Evolutionary conservation across 305 asterid species (phyloP).

Genomic region (Fraxinus floribunda): DNA sequence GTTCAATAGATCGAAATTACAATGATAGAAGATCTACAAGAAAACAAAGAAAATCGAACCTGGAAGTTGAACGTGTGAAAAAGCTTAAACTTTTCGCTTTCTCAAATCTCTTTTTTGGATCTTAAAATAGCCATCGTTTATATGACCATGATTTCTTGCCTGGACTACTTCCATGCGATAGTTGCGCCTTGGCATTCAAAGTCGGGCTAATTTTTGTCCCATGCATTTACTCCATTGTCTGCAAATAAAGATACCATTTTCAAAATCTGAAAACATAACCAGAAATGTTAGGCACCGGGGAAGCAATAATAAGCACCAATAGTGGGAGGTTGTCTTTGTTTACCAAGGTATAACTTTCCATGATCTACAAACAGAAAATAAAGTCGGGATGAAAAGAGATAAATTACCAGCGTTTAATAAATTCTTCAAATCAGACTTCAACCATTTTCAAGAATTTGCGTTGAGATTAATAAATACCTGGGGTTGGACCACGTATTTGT

Average conservation of each 20-base stretch:
- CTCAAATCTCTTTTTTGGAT: conserved; percentile 30
- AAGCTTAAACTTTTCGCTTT: background rate
- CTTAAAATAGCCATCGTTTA: conserved; percentile 62
- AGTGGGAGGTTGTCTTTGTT: conserved; percentile 28
- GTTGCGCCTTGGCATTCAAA: conserved; percentile 45
- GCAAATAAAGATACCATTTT: background rate
- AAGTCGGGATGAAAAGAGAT: background rate
- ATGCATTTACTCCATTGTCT: conserved; percentile 44
- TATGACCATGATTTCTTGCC: conserved; percentile 56
- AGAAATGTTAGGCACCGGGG: background rate
- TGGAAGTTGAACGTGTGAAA: background rate
- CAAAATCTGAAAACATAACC: background rate
- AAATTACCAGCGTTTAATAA: background rate
- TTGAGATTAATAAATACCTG: conserved; percentile 41
- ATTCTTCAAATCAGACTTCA: background rate
- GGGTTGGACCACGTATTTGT: conserved; percentile 28
- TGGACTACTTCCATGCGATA: conserved; percentile 36
- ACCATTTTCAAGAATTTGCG: background rate
- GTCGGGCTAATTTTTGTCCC: conserved; percentile 72
- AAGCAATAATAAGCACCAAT: conserved; percentile 25
- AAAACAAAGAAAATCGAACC: background rate
- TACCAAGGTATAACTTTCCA: conserved; percentile 31
- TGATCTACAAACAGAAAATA: conserved; percentile 30
- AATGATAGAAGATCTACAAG: background rate
- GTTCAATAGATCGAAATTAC: background rate